Evolutionary conservation across 805 yeast species (phyloP).

Genomic region (Wickerhamomyces hampshirensis): DNA sequence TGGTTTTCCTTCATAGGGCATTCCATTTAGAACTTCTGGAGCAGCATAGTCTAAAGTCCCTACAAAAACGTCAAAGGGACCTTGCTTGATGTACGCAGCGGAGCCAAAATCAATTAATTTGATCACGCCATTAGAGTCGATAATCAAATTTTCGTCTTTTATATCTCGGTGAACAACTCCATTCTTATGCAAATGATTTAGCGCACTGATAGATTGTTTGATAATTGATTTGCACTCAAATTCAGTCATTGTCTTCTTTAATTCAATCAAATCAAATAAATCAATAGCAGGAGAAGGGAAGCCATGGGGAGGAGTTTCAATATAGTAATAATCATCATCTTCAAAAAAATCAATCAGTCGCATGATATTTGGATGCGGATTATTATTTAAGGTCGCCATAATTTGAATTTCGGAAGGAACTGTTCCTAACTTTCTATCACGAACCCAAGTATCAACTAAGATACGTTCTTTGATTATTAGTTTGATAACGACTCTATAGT

Average conservation of each 20-base stretch:
- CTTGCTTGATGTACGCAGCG: slow-evolving; percentile 84
- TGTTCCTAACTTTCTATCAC: slow-evolving; percentile 87
- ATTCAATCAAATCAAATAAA: slow-evolving; percentile 86
- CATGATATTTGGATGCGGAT: slow-evolving; percentile 86
- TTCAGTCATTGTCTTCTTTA: slow-evolving; percentile 77
- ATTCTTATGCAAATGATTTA: slow-evolving; percentile 73
- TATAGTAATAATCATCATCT: slow-evolving; percentile 81
- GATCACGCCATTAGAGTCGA: slow-evolving; percentile 74
- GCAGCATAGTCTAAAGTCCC: slow-evolving; percentile 98
- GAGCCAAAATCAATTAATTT: slow-evolving; percentile 94
- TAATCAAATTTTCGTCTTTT: slow-evolving; percentile 90
- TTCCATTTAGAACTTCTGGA: slow-evolving; percentile 89
- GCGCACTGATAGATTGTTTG: slow-evolving; percentile 72
- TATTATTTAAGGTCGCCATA: slow-evolving; percentile 70
- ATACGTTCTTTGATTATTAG: slow-evolving; percentile 90
- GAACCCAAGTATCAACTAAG: slow-evolving; percentile 94
- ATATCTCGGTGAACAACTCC: slow-evolving; percentile 94
- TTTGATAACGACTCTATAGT: slow-evolving; percentile 72
- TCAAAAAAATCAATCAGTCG: slow-evolving; percentile 87
- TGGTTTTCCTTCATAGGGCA: slow-evolving; percentile 85
- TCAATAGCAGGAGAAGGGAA: slow-evolving; percentile 81
- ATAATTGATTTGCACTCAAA: slow-evolving; percentile 73
- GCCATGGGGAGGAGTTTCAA: slow-evolving; percentile 91
- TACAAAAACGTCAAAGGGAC: slow-evolving; percentile 95
- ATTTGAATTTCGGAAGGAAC: slow-evolving; percentile 96